Conservation (phyloP, 176 grass and related monocot species). For the Olyra latifolia region DNA sequence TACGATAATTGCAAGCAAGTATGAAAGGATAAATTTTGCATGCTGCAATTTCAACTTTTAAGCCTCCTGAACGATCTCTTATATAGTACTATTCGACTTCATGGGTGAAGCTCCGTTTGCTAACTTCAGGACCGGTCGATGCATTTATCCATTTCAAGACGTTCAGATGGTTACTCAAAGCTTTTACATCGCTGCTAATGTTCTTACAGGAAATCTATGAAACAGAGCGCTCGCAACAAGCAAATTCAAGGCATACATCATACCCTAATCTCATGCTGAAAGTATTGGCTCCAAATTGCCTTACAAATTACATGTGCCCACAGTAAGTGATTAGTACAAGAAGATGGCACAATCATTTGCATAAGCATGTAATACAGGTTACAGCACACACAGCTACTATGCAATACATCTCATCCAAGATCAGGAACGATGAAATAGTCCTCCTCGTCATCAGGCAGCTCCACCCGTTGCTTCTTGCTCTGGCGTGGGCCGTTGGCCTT, state of each 20-base stretch:
- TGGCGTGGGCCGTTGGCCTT: constrained; percentile 40
- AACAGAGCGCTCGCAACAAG: neutral
- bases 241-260: neutral
- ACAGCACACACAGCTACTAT: neutral
- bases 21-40: neutral
- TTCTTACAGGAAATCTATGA: neutral
- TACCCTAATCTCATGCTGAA: neutral
- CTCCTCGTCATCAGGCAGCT: constrained; percentile 73
- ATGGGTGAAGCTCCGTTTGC: neutral
- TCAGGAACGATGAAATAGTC: constrained; percentile 91
- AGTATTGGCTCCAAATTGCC: neutral
- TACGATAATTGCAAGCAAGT: neutral
- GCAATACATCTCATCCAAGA: constrained; percentile 56
- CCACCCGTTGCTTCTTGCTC: constrained; percentile 69
- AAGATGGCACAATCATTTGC: neutral
- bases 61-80: neutral
- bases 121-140: neutral
- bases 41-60: neutral
- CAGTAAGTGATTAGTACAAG: neutral
- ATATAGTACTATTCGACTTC: too few species aligned
- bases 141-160: neutral
- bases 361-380: neutral
- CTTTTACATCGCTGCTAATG: neutral
- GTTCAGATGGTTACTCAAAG: too few species aligned
- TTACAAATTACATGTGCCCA: constrained; percentile 16